phyloP scores from a whole-genome alignment of 805 yeast genomes.

The Huiozyma naganishii region DNA sequence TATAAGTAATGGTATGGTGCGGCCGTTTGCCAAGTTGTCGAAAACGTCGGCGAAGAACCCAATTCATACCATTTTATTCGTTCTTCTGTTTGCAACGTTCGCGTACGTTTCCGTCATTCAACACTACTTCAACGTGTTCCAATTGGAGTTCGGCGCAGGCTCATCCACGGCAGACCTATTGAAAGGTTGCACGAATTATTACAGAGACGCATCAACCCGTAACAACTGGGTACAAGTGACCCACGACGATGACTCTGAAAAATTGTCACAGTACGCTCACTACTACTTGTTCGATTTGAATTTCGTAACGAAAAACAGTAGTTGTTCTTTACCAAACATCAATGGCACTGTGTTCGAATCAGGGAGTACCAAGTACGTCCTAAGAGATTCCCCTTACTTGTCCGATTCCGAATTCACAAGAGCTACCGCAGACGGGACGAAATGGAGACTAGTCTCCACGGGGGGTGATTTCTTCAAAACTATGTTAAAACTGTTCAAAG shows the following conservation, averaged over 20 bases:
- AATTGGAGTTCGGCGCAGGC: constrained; percentile 2
- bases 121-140: constrained; percentile 42
- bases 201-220: constrained; percentile 8
- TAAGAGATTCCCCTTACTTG: constrained; percentile 6
- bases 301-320: constrained; percentile 13
- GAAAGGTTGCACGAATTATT: constrained; percentile 23
- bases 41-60: constrained; percentile 66
- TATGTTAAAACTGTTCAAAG: neutral
- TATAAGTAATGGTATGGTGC: constrained; percentile 13
- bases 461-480: neutral
- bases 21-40: constrained; percentile 37
- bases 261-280: constrained; percentile 9
- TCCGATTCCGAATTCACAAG: constrained; percentile 10
- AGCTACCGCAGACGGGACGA: constrained; percentile 33
- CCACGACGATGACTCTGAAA: constrained; percentile 10
- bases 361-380: constrained; percentile 15
- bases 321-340: constrained; percentile 7
- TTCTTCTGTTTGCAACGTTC: constrained; percentile 65
- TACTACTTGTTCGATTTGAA: constrained; percentile 23
- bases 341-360: constrained; percentile 23
- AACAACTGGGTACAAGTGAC: constrained; percentile 15
- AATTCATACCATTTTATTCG: constrained; percentile 67
- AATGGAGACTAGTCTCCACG: constrained; percentile 37
- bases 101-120: constrained; percentile 70
- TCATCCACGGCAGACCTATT: constrained; percentile 2